Conservation (phyloP, 176 grass and related monocot genomes). For the Triticum turgidum region DNA sequence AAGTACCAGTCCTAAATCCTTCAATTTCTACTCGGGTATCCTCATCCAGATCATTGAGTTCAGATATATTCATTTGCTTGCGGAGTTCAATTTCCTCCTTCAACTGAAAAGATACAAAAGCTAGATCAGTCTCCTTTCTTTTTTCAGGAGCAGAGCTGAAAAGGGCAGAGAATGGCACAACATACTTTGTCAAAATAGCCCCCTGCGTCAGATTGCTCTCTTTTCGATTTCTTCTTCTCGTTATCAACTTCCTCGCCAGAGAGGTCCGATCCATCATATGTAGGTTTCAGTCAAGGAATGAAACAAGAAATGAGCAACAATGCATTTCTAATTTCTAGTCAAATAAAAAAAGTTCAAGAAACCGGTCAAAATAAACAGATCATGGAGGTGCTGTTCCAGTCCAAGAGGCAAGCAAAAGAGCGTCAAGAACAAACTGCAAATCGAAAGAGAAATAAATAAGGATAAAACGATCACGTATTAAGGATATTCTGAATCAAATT, state of each 20-base stretch:
- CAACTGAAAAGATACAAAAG: conserved; percentile 52
- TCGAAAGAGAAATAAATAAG: conserved; percentile 19
- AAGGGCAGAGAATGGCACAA: background rate
- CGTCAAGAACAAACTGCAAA: background rate
- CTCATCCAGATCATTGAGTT: conserved; percentile 91
- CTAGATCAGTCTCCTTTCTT: background rate
- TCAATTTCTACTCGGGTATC: conserved; percentile 79
- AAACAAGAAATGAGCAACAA: background rate
- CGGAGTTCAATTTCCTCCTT: conserved; percentile 88
- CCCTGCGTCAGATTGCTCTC: conserved; percentile 55
- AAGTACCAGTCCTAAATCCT: conserved; percentile 88
- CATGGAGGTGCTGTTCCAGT: background rate
- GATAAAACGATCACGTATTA: conserved; percentile 12
- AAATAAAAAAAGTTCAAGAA: background rate
- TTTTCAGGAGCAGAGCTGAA: background rate
- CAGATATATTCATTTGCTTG: conserved; percentile 80
- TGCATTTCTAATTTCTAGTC: background rate
- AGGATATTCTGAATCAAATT: conserved; percentile 98
- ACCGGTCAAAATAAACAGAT: background rate
- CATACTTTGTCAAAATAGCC: conserved; percentile 93
- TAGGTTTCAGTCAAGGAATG: conserved; percentile 73
- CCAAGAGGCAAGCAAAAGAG: conserved; percentile 23
- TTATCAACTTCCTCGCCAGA: conserved; percentile 65
- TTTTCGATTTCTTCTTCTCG: conserved; percentile 60
- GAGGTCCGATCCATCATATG: conserved; percentile 67